Evolutionary conservation across 768 basidiomycete genomes (phyloP).

Genomic region (Tephrocybe sp.): DNA sequence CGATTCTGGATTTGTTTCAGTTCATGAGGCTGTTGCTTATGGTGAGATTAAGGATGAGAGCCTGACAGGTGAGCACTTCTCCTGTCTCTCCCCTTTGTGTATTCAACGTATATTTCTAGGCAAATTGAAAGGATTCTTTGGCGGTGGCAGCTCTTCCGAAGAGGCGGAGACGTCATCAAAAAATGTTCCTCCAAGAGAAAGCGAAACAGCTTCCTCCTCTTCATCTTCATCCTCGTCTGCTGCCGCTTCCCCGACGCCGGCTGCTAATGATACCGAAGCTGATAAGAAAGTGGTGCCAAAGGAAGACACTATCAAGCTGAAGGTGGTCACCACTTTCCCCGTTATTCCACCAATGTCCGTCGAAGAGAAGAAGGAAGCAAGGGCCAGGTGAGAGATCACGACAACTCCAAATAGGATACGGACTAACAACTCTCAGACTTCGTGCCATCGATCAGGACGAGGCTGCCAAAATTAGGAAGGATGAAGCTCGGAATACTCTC

Average conservation of each 20-base stretch:
- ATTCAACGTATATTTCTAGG: slow-evolving; percentile 39
- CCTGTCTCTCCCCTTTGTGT: neutral
- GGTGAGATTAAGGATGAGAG: slow-evolving; percentile 85
- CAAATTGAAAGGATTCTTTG: slow-evolving; percentile 88
- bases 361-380: slow-evolving; percentile 72
- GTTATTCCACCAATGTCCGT: slow-evolving; percentile 75
- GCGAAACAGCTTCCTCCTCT: slow-evolving; percentile 30
- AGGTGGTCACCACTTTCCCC: slow-evolving; percentile 60
- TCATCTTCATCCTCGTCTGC: slow-evolving; percentile 32
- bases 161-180: slow-evolving; percentile 41
- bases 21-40: slow-evolving; percentile 75
- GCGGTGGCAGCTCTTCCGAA: slow-evolving; percentile 48
- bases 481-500: slow-evolving; percentile 88
- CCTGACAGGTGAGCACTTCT: slow-evolving; percentile 53
- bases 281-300: slow-evolving; percentile 39
- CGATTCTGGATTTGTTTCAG: slow-evolving; percentile 83
- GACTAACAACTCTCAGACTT: slow-evolving; percentile 49
- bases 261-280: slow-evolving; percentile 26
- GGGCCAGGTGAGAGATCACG: slow-evolving; percentile 59
- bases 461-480: slow-evolving; percentile 69
- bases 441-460: slow-evolving; percentile 79
- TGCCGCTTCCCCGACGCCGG: slow-evolving; percentile 38
- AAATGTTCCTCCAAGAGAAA: slow-evolving; percentile 43
- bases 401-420: neutral
- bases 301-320: slow-evolving; percentile 68